Evolutionary conservation across 192 early-diverging fungal genomes (phyloP).

Genomic region (Rhizophagus sp.): DNA sequence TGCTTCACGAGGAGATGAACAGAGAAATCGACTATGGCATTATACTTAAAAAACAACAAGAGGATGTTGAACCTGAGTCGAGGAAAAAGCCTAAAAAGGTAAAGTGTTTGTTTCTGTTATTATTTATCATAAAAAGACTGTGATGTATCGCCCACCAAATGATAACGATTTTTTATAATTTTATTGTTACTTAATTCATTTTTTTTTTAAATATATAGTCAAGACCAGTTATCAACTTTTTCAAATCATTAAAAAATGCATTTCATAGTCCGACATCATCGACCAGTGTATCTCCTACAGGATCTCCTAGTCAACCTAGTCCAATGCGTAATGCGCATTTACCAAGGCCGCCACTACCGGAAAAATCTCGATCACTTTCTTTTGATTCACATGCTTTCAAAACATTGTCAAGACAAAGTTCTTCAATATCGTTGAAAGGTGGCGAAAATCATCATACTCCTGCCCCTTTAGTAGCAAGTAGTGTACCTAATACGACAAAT

Average conservation of each 20-base stretch:
- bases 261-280: constrained; percentile 31
- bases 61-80: constrained; percentile 1
- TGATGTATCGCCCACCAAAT: too few relatives aligned
- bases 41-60: constrained; percentile 13
- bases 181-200: too few relatives aligned
- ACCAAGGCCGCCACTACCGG: constrained; percentile 3
- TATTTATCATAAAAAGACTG: too few relatives aligned
- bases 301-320: constrained; percentile 22
- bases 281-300: constrained; percentile 17
- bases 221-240: constrained; percentile 26
- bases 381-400: constrained; percentile 17
- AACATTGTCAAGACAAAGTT: constrained; percentile 10
- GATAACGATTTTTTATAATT: too few relatives aligned
- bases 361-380: constrained; percentile 20
- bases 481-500: neutral
- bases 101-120: neutral
- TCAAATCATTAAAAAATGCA: constrained; percentile 30
- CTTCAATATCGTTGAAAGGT: constrained; percentile 19
- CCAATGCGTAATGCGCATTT: constrained; percentile 17
- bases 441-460: neutral
- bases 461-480: neutral
- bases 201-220: neutral
- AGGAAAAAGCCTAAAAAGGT: constrained; percentile 29
- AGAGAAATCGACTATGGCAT: constrained; percentile 35
- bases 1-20: constrained; percentile 33